Evolutionary conservation across 306 rosid genomes (phyloP), one percentile per base, ranked within the genome.

Genomic region (Dalbergia cultrata): DNA sequence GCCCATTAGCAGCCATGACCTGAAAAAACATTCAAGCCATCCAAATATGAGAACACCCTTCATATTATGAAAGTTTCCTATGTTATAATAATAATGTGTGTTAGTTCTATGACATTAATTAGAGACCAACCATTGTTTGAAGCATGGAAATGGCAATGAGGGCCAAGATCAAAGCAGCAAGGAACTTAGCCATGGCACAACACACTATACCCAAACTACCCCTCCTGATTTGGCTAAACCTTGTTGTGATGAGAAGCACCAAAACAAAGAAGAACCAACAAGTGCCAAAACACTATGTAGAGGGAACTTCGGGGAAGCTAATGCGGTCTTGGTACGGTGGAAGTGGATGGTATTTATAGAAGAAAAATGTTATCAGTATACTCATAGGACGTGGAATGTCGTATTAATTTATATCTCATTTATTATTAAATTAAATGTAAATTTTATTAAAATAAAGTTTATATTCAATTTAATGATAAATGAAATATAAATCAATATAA

Each of bases 131-230:
- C 85, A 70, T 1, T 22, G 85, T 76, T 82, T 82, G 85, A 70
- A 82, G 62, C 85, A 82, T 82, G 78, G 85, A 76, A 53, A 82
- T 70, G 18, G 85, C 85, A 76, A 82, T 70, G 78, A 82, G 82
- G 9, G 82, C 82, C 45, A 82, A 70, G 78, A 82, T 61, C 45
- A 82, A 26, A 62, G 78, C 57, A 61, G 74, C 82, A 62, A 70
- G 64, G 68, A 82, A 76, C 85, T 82, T 82, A 17, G 73, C 53
- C 60, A 68, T 75, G 61, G 85, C 81, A 77, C 75, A 14, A 33
- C 68, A 67, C 47, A 56, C 65, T 50, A 63, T 33, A 26, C 67
- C 22, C 17, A 10, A 47, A 1, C 1, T 35, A 13, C 53, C 81
- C 65, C 85, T 81, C 77, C 26, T 66, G 76, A 58, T 81, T 59